Evolutionary conservation across 208 protist genomes (phyloP), one percentile per base, ranked within the genome.

Genomic region (Naegleria lovaniensis): DNA sequence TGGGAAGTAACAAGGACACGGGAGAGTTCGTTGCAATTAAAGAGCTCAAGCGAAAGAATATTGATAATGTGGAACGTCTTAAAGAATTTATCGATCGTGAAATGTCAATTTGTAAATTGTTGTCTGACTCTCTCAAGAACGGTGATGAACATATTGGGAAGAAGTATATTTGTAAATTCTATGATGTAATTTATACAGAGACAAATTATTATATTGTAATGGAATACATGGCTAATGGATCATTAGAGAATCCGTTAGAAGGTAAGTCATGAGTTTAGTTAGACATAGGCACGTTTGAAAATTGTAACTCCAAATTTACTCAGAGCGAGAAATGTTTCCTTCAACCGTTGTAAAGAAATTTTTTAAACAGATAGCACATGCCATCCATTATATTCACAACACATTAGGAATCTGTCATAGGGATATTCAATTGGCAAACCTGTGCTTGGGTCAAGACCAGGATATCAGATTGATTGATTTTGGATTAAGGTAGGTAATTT

Each of bases 391-490:
- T 67, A 36, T 89, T 36, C 85, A 89, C 39, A n/a, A 38, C 1
- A 39, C 22, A 38, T 13, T 58, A 40, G 16, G 39, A 29, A 67
- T 89, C 4, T 22, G 6, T 22, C 85, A 89, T 40, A 59, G 85
- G 29, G 85, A 89, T 67, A 5, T 89, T 41, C 85, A 89, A 41
- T 40, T 89, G 13, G 29, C 48, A 19, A 89, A 89, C 25, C 29
- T 89, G 36, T 89, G 41, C 39, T 38, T 38, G 11, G 67, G n/a
- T 29, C 29, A 33, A 38, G 16, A 58, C 29, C 29, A 40, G 36
- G 7, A 67, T 1, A n/a, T 89, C 0, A 89, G 59, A 48, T n/a
- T 89, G 13, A 19, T 89, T 38, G 85, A 89, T 40, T 89, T 89
- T 89, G 85, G 85, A 39, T n/a, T 89, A 5, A 29, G 39, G 29